Percentiles rank a stretch among this genome's conserved stretches.
Conservation (phyloP, 2,329 filamentous ascomycete genomes). For the Zopfia rhizophila region DNA sequence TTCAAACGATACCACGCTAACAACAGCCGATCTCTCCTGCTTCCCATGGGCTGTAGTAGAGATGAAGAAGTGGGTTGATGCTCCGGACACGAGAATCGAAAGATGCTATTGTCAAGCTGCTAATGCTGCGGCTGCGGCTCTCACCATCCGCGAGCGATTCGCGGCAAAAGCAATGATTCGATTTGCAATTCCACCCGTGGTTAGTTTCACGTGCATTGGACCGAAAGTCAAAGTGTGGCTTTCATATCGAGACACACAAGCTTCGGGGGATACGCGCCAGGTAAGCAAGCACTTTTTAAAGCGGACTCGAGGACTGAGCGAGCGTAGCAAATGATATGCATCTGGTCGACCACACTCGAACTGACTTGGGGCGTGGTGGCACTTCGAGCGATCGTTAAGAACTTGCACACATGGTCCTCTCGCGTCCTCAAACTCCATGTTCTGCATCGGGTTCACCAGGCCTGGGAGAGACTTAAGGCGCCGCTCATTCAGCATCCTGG, state of each 20-base stretch:
- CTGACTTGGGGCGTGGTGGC: constrained; percentile 25
- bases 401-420: constrained; percentile 25
- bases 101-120: constrained; percentile 29
- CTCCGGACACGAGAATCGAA: background rate
- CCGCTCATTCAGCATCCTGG: no score
- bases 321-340: constrained; percentile 27
- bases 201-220: constrained; percentile 28
- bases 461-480: no score
- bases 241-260: constrained; percentile 17
- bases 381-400: constrained; percentile 21
- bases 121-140: constrained; percentile 24
- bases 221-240: constrained; percentile 26
- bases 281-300: no score
- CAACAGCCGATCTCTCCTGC: constrained; percentile 18
- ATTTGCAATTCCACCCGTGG: no score
- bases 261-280: no score
- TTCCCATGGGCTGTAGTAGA: constrained; percentile 30
- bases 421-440: no score
- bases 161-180: constrained; percentile 13
- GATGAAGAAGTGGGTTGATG: constrained; percentile 3
- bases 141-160: constrained; percentile 19
- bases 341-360: constrained; percentile 28
- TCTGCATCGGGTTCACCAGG: no score
- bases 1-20: constrained; percentile 2
- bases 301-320: no score